A percentile compares a stretch with the other conserved stretches of the same genome.
Conservation (phyloP, 176 grass and related monocot genomes). For the Tillandsia leiboldiana region DNA sequence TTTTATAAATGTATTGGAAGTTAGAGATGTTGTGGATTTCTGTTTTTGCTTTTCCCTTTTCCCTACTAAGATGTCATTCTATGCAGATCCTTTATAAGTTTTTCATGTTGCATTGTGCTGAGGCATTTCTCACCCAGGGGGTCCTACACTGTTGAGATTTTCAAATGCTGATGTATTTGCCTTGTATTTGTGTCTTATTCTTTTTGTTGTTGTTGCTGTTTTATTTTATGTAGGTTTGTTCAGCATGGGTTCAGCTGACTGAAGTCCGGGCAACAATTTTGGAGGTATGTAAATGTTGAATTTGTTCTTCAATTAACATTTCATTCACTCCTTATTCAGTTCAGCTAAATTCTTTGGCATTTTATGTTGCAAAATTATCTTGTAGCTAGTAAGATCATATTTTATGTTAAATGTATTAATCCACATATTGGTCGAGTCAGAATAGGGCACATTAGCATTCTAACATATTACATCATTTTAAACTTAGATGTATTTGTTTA, state of each 20-base stretch:
- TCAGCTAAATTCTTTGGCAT: not conserved
- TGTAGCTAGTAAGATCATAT: no score
- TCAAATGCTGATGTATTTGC: not conserved
- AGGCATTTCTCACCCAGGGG: no score
- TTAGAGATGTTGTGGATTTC: conserved; percentile 9
- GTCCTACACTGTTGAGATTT: not conserved
- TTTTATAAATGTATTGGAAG: not conserved
- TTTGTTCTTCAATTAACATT: conserved; percentile 12
- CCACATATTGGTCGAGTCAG: no score
- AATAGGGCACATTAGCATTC: no score
- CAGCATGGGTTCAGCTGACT: conserved; percentile 90
- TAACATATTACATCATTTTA: conserved; percentile 2
- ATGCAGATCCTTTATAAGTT: no score
- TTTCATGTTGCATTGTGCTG: no score
- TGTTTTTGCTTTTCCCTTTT: not conserved
- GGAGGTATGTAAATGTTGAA: conserved; percentile 44
- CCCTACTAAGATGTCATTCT: no score
- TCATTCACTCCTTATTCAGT: not conserved
- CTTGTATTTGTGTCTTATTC: not conserved
- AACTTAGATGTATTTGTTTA: not conserved
- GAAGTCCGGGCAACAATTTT: conserved; percentile 87
- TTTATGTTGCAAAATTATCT: not conserved
- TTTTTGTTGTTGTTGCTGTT: conserved; percentile 1
- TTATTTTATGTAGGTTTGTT: conserved; percentile 60
- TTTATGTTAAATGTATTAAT: no score